These are phyloP conservation scores for Aureococcus anophagefferens DNA, from an alignment of 108 stramenopile genomes.

Conservation along the genomic window DNA sequence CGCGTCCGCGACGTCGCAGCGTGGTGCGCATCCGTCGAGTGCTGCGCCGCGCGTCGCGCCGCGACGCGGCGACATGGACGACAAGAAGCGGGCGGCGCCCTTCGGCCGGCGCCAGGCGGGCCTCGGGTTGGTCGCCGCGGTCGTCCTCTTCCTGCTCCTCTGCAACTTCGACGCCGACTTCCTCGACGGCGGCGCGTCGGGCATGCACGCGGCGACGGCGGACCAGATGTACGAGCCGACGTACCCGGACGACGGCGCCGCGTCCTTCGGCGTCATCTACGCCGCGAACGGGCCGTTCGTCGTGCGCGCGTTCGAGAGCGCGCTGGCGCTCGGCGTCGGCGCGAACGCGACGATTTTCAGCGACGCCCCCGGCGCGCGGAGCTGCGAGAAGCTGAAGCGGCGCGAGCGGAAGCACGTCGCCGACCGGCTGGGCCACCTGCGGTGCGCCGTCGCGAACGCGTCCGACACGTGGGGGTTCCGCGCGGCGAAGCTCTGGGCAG, in stretches of 20 bases:
- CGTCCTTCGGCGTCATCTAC: background rate
- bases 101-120: too few species aligned
- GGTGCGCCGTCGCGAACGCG: too few species aligned
- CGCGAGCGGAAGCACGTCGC: background rate
- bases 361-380: background rate
- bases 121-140: too few species aligned
- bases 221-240: background rate
- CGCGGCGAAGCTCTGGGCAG: background rate
- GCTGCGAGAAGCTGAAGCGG: background rate
- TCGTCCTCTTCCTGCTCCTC: too few species aligned
- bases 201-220: background rate
- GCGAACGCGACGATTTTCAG: background rate
- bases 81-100: too few species aligned
- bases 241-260: background rate
- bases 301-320: background rate
- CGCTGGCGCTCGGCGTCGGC: background rate
- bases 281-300: background rate
- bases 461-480: background rate
- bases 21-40: too few species aligned
- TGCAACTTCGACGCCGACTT: too few species aligned
- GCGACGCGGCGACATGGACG: too few species aligned
- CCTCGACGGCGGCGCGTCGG: too few species aligned
- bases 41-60: too few species aligned
- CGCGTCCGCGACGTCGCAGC: too few species aligned
- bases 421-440: too few species aligned